phyloP scores from a whole-genome alignment of 2,329 filamentous ascomycete genomes.

The Fusarium brevicatenulatum region DNA sequence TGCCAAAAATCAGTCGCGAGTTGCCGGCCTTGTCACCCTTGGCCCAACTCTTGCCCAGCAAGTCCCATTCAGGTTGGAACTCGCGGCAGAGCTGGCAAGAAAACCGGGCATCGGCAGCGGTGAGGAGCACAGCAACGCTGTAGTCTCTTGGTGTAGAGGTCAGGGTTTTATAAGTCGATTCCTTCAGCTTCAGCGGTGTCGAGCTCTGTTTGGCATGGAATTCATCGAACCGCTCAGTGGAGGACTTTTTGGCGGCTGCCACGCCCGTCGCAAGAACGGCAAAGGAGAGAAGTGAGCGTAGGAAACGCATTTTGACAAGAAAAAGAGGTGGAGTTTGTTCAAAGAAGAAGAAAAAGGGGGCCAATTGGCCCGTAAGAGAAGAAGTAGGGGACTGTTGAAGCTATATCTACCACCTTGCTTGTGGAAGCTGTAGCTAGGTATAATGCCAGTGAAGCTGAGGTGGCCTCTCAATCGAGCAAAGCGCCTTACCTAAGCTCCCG shows the following conservation, averaged over 20 bases:
- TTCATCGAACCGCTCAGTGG: constrained; percentile 73
- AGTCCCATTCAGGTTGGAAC: constrained; percentile 94
- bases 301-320: constrained; percentile 71
- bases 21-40: constrained; percentile 82
- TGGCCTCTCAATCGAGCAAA: constrained; percentile 46
- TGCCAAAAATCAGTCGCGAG: constrained; percentile 80
- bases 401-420: constrained; percentile 17
- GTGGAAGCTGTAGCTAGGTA: constrained; percentile 30
- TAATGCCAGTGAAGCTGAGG: constrained; percentile 47
- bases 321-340: neutral
- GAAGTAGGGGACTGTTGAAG: constrained; percentile 22
- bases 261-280: constrained; percentile 70
- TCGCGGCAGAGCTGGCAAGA: constrained; percentile 88
- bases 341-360: constrained; percentile 14
- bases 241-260: constrained; percentile 72
- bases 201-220: constrained; percentile 75
- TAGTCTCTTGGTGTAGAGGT: constrained; percentile 86
- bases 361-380: constrained; percentile 38
- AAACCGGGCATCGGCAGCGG: constrained; percentile 84
- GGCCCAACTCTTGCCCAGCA: constrained; percentile 86
- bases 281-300: constrained; percentile 70
- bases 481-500: constrained; percentile 39
- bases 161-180: constrained; percentile 78
- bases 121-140: constrained; percentile 82
- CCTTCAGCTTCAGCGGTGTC: constrained; percentile 80